These are phyloP conservation scores for Aureobasidium sp. DNA, from an alignment of 2,329 filamentous ascomycete genomes.

Conservation along the genomic window DNA sequence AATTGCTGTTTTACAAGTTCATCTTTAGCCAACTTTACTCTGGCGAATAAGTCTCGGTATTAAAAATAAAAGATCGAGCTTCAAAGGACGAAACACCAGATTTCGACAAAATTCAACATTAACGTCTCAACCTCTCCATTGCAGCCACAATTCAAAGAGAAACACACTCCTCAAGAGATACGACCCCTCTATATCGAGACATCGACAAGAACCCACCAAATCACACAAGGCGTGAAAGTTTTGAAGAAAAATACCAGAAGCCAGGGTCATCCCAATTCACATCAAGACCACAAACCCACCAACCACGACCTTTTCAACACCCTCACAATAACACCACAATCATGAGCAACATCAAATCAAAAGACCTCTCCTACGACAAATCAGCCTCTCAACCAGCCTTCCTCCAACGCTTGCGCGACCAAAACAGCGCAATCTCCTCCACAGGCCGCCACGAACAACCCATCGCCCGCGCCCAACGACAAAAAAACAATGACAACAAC, in stretches of 20 bases:
- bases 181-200: too few species aligned
- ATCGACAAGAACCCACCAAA: too few species aligned
- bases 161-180: too few species aligned
- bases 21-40: neutral
- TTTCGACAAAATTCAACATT: neutral
- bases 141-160: too few species aligned
- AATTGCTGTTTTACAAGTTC: neutral
- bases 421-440: slow-evolving; percentile 36
- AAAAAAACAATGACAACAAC: slow-evolving; percentile 52
- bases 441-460: slow-evolving; percentile 38
- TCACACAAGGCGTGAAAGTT: too few species aligned
- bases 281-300: neutral
- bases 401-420: slow-evolving; percentile 44
- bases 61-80: too few species aligned
- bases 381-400: slow-evolving; percentile 43
- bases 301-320: neutral
- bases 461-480: slow-evolving; percentile 39
- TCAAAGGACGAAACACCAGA: neutral
- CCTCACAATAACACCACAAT: neutral
- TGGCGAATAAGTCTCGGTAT: neutral
- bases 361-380: slow-evolving; percentile 56
- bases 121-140: neutral
- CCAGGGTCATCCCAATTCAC: neutral
- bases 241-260: neutral
- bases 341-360: slow-evolving; percentile 41